Evolutionary conservation across 1,139 yeast species (phyloP).

Genomic region (Wickerhamomyces sp.): DNA sequence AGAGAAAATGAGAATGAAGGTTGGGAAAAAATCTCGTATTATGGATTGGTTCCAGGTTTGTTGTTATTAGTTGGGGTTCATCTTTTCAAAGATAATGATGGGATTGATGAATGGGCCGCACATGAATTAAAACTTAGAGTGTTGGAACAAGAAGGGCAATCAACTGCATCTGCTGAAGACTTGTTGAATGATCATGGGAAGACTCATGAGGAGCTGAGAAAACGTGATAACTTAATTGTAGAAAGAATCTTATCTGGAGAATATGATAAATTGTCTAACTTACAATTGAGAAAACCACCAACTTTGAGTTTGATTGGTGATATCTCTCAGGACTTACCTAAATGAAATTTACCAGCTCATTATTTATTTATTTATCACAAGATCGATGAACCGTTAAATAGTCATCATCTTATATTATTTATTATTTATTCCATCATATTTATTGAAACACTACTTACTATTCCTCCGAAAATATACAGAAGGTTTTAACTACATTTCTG

Average conservation of each 20-base stretch:
- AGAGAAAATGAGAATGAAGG: conserved; percentile 79
- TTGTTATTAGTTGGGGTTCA: conserved; percentile 38
- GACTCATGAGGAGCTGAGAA: conserved; percentile 54
- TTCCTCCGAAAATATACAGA: too few species aligned
- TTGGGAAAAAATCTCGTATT: conserved; percentile 74
- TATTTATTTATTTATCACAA: background rate
- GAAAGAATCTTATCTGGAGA: conserved; percentile 83
- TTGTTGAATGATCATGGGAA: conserved; percentile 43
- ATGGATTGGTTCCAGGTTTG: conserved; percentile 65
- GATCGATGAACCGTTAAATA: background rate
- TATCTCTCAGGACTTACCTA: background rate
- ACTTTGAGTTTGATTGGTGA: background rate
- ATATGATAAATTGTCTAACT: conserved; percentile 72
- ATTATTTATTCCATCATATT: background rate
- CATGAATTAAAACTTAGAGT: conserved; percentile 81
- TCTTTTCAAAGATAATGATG: conserved; percentile 41
- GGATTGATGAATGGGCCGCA: conserved; percentile 70
- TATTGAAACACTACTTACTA: too few species aligned
- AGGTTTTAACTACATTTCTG: too few species aligned
- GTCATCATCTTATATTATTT: background rate
- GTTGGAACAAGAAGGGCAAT: conserved; percentile 49
- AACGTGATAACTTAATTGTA: conserved; percentile 73
- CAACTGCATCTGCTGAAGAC: conserved; percentile 51
- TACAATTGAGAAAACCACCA: conserved; percentile 34
- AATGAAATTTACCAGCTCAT: background rate